Percentiles rank a stretch among this genome's conserved stretches.
Conservation (phyloP, 805 yeast genomes). For the Ogataea trehalophila region DNA sequence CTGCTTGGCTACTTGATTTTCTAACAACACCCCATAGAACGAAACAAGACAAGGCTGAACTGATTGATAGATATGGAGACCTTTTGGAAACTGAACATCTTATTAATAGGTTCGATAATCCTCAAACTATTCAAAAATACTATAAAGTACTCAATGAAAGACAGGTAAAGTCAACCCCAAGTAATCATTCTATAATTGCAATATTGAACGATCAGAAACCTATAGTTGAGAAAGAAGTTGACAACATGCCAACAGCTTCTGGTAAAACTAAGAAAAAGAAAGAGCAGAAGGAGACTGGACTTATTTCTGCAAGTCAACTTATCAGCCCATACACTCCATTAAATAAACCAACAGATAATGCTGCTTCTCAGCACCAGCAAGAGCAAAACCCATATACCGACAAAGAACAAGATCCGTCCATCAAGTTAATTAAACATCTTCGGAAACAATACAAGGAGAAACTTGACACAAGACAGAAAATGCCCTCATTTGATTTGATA, state of each 20-base stretch:
- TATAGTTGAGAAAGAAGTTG: background rate
- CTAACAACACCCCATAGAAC: slow-evolving; percentile 1
- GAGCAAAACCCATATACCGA: too few relatives aligned
- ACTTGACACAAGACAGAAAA: slow-evolving; percentile 8
- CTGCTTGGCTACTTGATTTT: slow-evolving; percentile 15
- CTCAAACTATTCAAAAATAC: slow-evolving; percentile 2
- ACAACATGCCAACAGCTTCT: background rate
- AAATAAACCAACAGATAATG: too few relatives aligned
- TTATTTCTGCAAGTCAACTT: too few relatives aligned
- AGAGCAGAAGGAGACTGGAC: too few relatives aligned
- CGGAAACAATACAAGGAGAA: slow-evolving; percentile 10
- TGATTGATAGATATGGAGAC: slow-evolving; percentile 4
- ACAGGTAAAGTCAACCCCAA: background rate
- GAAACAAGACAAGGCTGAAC: slow-evolving; percentile 5
- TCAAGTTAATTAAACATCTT: background rate
- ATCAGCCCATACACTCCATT: too few relatives aligned
- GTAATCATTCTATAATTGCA: background rate
- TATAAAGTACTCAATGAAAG: background rate
- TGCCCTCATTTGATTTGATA: slow-evolving; percentile 10
- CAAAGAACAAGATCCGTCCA: too few relatives aligned
- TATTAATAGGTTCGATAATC: background rate
- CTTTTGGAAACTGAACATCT: slow-evolving; percentile 5
- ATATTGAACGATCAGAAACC: background rate
- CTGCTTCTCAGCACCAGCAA: too few relatives aligned
- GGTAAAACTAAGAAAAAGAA: background rate